phyloP scores from a whole-genome alignment of 768 basidiomycete genomes.

The Thelephora aurantiotincta region DNA sequence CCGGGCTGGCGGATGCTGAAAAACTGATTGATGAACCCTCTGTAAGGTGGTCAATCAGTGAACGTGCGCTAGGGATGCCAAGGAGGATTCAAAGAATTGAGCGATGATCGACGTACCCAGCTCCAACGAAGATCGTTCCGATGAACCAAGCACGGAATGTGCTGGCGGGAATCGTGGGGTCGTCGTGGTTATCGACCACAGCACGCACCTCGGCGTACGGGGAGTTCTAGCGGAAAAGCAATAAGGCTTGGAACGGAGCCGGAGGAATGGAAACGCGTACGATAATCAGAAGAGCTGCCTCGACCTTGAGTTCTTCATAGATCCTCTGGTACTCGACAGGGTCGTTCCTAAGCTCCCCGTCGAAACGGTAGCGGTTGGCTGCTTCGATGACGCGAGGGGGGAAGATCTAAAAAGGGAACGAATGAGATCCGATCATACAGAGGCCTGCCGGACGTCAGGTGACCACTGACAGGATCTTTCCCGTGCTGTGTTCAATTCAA shows the following conservation, averaged over 20 bases:
- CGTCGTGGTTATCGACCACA: conserved; percentile 68
- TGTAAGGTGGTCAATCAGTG: not conserved
- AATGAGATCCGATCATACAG: not conserved
- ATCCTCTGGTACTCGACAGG: not conserved
- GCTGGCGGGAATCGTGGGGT: conserved; percentile 64
- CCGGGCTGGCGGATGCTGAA: not conserved
- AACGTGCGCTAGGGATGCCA: no score
- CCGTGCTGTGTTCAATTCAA: not conserved
- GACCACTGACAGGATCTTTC: not conserved
- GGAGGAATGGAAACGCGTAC: not conserved
- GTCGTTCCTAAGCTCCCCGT: not conserved
- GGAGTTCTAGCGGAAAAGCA: conserved; percentile 43
- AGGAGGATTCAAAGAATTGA: not conserved
- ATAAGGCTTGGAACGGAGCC: no score
- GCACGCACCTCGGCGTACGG: conserved; percentile 85
- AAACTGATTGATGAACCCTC: not conserved
- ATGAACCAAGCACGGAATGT: conserved; percentile 69
- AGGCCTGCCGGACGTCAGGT: not conserved
- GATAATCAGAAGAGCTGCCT: not conserved
- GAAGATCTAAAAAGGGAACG: not conserved
- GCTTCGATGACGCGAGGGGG: not conserved
- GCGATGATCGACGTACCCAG: not conserved
- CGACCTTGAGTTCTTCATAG: not conserved
- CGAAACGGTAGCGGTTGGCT: not conserved
- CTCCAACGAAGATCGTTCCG: conserved; percentile 37